phyloP scores from a whole-genome alignment of 1,139 yeast genomes.

The Suhomyces yuchorum region DNA sequence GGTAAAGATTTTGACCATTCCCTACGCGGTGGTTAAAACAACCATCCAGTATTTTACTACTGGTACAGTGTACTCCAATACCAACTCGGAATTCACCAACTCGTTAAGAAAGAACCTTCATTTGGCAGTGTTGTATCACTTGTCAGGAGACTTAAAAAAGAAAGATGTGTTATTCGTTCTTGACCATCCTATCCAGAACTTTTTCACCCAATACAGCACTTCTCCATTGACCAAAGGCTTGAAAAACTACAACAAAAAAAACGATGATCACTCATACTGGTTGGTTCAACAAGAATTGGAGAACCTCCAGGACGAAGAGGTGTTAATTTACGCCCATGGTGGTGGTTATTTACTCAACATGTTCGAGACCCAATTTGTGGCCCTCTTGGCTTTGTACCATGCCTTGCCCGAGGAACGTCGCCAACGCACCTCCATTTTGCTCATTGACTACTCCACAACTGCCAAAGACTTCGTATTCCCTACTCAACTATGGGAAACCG shows the following conservation, averaged over 20 bases:
- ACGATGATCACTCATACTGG: constrained; percentile 19
- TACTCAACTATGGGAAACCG: constrained; percentile 40
- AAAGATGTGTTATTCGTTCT: constrained; percentile 15
- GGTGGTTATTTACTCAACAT: constrained; percentile 44
- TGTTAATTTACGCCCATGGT: constrained; percentile 34
- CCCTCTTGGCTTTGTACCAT: constrained; percentile 27
- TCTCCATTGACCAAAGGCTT: constrained; percentile 17
- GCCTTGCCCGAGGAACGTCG: constrained; percentile 25
- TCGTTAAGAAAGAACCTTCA: constrained; percentile 35
- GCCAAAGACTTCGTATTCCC: constrained; percentile 36
- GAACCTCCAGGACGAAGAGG: constrained; percentile 11
- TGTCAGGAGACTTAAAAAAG: constrained; percentile 24
- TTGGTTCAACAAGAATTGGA: constrained; percentile 17
- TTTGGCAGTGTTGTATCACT: constrained; percentile 29
- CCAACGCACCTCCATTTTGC: constrained; percentile 28
- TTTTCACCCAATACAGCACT: constrained; percentile 13
- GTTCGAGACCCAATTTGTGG: constrained; percentile 31
- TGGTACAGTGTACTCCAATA: constrained; percentile 34
- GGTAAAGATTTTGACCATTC: constrained; percentile 19
- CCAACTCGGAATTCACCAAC: constrained; percentile 32
- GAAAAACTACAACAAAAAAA: constrained; percentile 18
- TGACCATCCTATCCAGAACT: constrained; percentile 14
- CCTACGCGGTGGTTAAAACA: constrained; percentile 24
- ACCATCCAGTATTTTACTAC: constrained; percentile 31
- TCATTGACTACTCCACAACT: constrained; percentile 44